Conservation (phyloP, 805 yeast species). For the Cyberlindnera amylophila region DNA sequence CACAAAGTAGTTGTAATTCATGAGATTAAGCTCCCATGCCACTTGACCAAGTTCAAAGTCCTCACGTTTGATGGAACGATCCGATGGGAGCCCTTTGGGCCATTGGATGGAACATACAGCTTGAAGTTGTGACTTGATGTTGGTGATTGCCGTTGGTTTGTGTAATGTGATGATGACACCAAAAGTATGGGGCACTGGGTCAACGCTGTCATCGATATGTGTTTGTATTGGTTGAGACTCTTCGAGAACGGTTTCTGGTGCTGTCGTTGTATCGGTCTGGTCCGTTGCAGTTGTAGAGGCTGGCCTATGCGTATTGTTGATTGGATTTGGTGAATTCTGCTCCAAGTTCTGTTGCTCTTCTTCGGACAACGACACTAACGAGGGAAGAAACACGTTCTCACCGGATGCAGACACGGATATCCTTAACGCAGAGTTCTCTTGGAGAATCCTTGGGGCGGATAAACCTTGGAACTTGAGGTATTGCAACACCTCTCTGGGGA, state of each 20-base stretch:
- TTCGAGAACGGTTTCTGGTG: slow-evolving; percentile 22
- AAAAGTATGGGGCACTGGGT: slow-evolving; percentile 46
- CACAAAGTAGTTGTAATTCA: slow-evolving; percentile 42
- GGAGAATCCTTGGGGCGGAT: slow-evolving; percentile 19
- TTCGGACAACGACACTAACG: slow-evolving; percentile 10
- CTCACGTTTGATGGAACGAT: slow-evolving; percentile 41
- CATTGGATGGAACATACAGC: slow-evolving; percentile 44
- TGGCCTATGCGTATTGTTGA: neutral
- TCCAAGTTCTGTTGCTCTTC: slow-evolving; percentile 15
- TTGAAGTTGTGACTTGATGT: slow-evolving; percentile 39
- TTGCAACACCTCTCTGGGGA: slow-evolving; percentile 17
- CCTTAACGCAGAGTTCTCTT: slow-evolving; percentile 9
- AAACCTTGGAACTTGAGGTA: slow-evolving; percentile 22
- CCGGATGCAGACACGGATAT: slow-evolving; percentile 32
- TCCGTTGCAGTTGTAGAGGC: neutral
- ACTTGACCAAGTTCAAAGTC: slow-evolving; percentile 44
- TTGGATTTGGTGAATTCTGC: slow-evolving; percentile 6
- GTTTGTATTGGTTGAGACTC: slow-evolving; percentile 33
- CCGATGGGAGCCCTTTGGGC: slow-evolving; percentile 52
- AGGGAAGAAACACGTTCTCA: slow-evolving; percentile 30
- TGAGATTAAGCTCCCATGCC: slow-evolving; percentile 42
- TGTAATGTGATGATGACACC: slow-evolving; percentile 46
- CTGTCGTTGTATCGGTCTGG: neutral
- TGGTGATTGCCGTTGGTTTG: slow-evolving; percentile 36
- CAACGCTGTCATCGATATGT: slow-evolving; percentile 33